Conservation (phyloP, 345 rosid genomes). For the Salix caprea region DNA sequence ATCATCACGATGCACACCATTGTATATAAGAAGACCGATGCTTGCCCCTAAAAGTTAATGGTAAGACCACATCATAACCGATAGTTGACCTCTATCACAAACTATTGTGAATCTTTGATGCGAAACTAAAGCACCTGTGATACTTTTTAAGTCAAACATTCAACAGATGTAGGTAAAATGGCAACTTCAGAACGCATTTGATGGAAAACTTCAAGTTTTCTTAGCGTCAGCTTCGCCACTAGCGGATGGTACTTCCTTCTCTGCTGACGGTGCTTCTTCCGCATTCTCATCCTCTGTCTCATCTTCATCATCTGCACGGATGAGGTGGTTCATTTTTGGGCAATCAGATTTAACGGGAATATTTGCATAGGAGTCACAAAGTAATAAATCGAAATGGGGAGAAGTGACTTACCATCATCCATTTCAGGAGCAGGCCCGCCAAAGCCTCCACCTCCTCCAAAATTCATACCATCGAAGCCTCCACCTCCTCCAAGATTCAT, state of each 20-base stretch:
- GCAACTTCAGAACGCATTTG: not conserved
- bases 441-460: constrained; percentile 3
- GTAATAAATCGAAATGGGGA: not conserved
- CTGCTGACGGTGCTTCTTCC: constrained; percentile 12
- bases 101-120: not conserved
- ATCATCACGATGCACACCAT: not conserved
- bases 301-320: constrained; percentile 28
- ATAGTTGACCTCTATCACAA: not conserved
- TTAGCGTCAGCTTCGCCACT: constrained; percentile 12
- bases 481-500: not conserved
- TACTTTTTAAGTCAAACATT: not conserved
- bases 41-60: not conserved
- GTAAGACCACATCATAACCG: not conserved
- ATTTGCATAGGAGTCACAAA: not conserved
- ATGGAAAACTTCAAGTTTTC: constrained; percentile 14
- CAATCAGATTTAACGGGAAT: not conserved
- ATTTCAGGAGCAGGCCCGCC: constrained; percentile 8
- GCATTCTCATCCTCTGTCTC: constrained; percentile 30
- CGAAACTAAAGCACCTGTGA: not conserved
- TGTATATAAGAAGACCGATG: not conserved
- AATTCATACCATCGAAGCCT: not conserved
- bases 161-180: not conserved
- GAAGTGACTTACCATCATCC: constrained; percentile 25
- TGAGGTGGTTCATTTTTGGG: not conserved
- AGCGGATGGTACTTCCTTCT: not conserved